Base-by-base conservation (phyloP, 257 asterid species). In the Cordia subcordata region DNA sequence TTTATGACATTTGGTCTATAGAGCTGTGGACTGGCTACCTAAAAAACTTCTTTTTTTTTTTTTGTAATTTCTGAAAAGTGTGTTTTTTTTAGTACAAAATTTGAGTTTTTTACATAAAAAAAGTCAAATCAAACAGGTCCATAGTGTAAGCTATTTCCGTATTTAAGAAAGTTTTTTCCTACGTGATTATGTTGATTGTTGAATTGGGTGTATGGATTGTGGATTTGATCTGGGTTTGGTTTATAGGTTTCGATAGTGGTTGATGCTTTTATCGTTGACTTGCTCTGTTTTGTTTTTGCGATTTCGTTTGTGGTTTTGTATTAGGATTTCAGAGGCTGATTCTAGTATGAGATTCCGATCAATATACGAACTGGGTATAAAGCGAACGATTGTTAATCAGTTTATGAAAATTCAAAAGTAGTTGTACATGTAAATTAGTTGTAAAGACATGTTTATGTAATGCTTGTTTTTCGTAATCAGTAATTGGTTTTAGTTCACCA, bases 131-230 rank as follows among this genome's bases (percentile, higher is more conserved):
- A n/a, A n/a, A n/a, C n/a, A n/a, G n/a, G n/a, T n/a, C n/a, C n/a
- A n/a, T n/a, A 27, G 35, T 27, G 35, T 27, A 27, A 27, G 6
- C 35, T 1, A 1, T 27, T 27, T 27, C 4, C 35, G 35, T 27
- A 27, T 6, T 27, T 27, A 1, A 3, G 4, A 3, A 27, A 27
- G 35, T 27, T 27, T 27, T 27, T 1, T 56, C 17, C 10, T 10
- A 39, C 12, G 22, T 58, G 60, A 0, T 55, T 46, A 44, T 47
- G 39, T 15, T 61, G 68, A 42, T 42, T 42, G 47, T 42, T 10
- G 12, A 15, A 23, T 55, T 32, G 5, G 33, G 35, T 63, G 53
- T 16, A 65, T 61, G 72, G 68, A 71, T 64, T 19, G 45, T 37
- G 27, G 44, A 14, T 55, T 22, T 46, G 32, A 37, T 52, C 20